phyloP scores from a whole-genome alignment of 2,329 filamentous ascomycete genomes.

The Juglanconis oblonga region DNA sequence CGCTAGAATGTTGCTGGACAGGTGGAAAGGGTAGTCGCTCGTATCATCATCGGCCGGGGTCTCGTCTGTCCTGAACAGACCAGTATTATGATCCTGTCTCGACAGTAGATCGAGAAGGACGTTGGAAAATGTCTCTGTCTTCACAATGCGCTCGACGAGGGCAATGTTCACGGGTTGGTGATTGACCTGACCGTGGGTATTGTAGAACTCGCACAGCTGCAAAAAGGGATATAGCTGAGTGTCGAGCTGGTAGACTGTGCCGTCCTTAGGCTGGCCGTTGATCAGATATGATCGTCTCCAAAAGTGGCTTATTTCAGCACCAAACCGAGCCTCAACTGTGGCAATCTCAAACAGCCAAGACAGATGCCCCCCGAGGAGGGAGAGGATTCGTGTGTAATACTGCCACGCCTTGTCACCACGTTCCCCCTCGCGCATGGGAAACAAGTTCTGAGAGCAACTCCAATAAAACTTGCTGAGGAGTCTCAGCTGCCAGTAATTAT shows the following conservation, averaged over 20 bases:
- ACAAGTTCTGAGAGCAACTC: not conserved
- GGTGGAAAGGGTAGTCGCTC: conserved; percentile 18
- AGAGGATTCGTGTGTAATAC: not conserved
- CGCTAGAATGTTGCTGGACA: conserved; percentile 22
- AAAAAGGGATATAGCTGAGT: conserved; percentile 23
- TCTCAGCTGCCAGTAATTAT: conserved; percentile 23
- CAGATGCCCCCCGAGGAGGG: conserved; percentile 14
- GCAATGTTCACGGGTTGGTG: not conserved
- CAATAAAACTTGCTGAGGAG: conserved; percentile 11
- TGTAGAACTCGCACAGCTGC: conserved; percentile 21
- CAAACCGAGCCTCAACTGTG: not conserved
- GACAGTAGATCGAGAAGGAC: conserved; percentile 14
- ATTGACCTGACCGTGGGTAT: not conserved
- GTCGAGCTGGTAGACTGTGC: conserved; percentile 21
- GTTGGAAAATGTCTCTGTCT: conserved; percentile 1
- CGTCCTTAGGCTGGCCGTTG: conserved; percentile 21
- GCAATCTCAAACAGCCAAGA: conserved; percentile 20
- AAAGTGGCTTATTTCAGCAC: not conserved
- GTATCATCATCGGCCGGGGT: conserved; percentile 21
- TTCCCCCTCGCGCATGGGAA: not conserved
- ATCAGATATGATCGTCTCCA: conserved; percentile 23
- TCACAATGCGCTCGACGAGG: conserved; percentile 9
- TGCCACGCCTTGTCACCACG: not conserved
- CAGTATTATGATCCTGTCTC: conserved; percentile 1
- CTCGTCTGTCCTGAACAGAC: conserved; percentile 20